phyloP scores from a whole-genome alignment of 257 asterid genomes.

The Solanum neorickii region DNA sequence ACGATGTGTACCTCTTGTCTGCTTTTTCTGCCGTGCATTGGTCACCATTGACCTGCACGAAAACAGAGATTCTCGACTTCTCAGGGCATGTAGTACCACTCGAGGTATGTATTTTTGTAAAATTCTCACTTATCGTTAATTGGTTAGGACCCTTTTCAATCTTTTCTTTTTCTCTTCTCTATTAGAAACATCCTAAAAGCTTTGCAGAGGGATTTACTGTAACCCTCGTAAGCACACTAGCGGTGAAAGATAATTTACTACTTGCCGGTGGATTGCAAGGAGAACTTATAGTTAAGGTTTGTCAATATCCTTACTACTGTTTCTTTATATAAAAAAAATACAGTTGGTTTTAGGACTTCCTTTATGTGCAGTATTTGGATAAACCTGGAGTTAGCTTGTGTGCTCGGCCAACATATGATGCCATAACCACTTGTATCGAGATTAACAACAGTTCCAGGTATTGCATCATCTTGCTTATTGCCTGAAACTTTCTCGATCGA shows the following conservation, averaged over 20 bases:
- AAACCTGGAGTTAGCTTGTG: slow-evolving; percentile 73
- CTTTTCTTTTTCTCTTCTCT: not conserved
- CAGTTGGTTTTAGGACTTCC: not conserved
- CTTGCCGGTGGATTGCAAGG: slow-evolving; percentile 84
- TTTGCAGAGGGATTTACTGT: slow-evolving; percentile 53
- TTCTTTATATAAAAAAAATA: slow-evolving; percentile 8
- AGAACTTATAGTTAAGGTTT: slow-evolving; percentile 81
- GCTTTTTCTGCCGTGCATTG: slow-evolving; percentile 75
- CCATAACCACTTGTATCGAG: slow-evolving; percentile 79
- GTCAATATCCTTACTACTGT: slow-evolving; percentile 22
- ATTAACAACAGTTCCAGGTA: slow-evolving; percentile 62
- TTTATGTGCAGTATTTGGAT: slow-evolving; percentile 62
- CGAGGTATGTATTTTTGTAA: slow-evolving; percentile 39
- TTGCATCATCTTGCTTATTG: not conserved
- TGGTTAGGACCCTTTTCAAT: not conserved
- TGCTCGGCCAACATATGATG: slow-evolving; percentile 62
- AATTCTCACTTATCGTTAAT: not conserved
- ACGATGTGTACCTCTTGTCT: slow-evolving; percentile 83
- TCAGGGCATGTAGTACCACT: slow-evolving; percentile 80
- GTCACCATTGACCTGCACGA: slow-evolving; percentile 58
- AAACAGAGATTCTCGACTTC: slow-evolving; percentile 70
- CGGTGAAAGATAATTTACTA: slow-evolving; percentile 35
- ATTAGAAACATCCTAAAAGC: slow-evolving; percentile 89
- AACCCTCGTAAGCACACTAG: slow-evolving; percentile 81
- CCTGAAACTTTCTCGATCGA: not conserved